phyloP scores from a whole-genome alignment of 257 asterid species.

The Salvia miltiorrhiza region DNA sequence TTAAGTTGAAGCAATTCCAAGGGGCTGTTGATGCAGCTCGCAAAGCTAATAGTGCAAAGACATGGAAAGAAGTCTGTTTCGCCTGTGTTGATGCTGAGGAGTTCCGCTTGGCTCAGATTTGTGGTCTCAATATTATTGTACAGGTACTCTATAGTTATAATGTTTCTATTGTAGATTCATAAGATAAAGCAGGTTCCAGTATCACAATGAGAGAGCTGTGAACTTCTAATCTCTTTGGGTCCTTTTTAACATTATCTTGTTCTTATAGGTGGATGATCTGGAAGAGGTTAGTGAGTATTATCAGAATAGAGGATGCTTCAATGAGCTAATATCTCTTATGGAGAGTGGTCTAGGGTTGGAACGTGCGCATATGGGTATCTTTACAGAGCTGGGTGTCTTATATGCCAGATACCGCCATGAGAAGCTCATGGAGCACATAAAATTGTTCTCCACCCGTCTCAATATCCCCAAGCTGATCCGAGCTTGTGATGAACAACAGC shows the following conservation, averaged over 20 bases:
- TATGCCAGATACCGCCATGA: slow-evolving; percentile 98
- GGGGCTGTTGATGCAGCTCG: slow-evolving; percentile 99
- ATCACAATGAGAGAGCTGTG: background rate
- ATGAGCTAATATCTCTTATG: slow-evolving; percentile 95
- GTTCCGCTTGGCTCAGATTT: slow-evolving; percentile 99
- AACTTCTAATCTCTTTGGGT: background rate
- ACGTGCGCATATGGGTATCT: slow-evolving; percentile 99
- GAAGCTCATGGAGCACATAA: slow-evolving; percentile 99
- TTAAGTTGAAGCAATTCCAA: slow-evolving; percentile 88
- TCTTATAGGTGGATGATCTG: slow-evolving; percentile 90
- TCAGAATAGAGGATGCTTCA: slow-evolving; percentile 98
- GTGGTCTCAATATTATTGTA: slow-evolving; percentile 98
- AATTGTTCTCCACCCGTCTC: slow-evolving; percentile 93
- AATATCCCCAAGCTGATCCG: slow-evolving; percentile 98
- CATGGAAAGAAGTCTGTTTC: slow-evolving; percentile 98
- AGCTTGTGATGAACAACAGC: slow-evolving; percentile 99
- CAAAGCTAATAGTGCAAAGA: slow-evolving; percentile 91
- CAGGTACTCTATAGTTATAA: slow-evolving; percentile 54
- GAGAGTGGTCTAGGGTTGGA: slow-evolving; percentile 99
- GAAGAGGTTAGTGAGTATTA: slow-evolving; percentile 98
- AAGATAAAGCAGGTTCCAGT: background rate
- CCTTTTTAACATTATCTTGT: slow-evolving; percentile 6
- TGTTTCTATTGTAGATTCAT: background rate
- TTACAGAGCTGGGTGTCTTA: slow-evolving; percentile 95
- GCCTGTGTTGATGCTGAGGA: slow-evolving; percentile 99